These are phyloP conservation scores for Neofusicoccum parvum DNA, from an alignment of 2,329 filamentous ascomycete genomes.

Conservation along the genomic window DNA sequence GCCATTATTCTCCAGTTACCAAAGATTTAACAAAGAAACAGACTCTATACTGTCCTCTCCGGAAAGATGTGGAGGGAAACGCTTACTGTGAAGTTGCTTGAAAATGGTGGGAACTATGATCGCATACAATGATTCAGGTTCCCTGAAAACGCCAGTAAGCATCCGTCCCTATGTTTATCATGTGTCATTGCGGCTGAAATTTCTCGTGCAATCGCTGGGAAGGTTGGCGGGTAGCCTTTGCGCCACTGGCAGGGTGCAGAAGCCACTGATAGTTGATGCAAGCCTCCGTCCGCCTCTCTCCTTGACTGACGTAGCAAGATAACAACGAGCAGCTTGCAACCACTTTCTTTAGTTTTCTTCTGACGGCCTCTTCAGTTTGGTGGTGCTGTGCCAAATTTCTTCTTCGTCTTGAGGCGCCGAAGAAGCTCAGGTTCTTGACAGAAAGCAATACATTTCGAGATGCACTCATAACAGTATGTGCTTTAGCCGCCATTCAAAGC, in stretches of 20 bases:
- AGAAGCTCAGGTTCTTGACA: no score
- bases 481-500: no score
- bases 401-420: no score
- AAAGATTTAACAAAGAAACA: background rate
- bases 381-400: no score
- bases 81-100: background rate
- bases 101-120: background rate
- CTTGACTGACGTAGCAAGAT: background rate
- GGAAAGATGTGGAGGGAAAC: background rate
- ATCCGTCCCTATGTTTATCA: background rate
- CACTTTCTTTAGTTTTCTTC: no score
- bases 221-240: background rate
- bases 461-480: no score
- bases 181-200: background rate
- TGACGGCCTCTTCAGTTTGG: no score
- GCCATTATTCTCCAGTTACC: background rate
- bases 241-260: background rate
- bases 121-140: background rate
- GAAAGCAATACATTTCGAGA: no score
- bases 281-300: background rate
- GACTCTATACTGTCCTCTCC: background rate
- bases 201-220: background rate
- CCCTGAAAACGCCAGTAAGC: background rate
- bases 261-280: background rate
- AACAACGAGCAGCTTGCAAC: no score